Conservation (phyloP, 768 basidiomycete genomes). For the Fibroporia radiculosa region DNA sequence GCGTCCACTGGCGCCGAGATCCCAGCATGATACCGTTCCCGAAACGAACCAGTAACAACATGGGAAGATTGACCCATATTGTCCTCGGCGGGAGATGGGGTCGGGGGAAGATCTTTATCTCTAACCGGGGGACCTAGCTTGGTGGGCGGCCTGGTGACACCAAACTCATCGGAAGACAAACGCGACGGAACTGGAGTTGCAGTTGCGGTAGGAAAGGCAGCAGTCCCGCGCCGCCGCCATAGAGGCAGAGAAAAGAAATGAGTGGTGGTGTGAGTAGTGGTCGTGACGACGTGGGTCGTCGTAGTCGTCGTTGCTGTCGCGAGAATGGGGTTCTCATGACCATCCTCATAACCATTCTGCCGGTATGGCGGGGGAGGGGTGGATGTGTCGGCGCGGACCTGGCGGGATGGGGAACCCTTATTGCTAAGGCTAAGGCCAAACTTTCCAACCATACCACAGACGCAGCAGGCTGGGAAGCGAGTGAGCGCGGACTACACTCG, state of each 20-base stretch:
- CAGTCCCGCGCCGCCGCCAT: slow-evolving; percentile 49
- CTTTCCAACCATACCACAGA: slow-evolving; percentile 30
- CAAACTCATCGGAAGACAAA: slow-evolving; percentile 17
- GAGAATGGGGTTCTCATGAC: slow-evolving; percentile 23
- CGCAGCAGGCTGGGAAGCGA: slow-evolving; percentile 5
- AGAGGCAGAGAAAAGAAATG: slow-evolving; percentile 62
- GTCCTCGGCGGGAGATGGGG: slow-evolving; percentile 17
- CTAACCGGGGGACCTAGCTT: slow-evolving; percentile 6
- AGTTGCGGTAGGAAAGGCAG: slow-evolving; percentile 24
- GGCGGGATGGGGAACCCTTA: slow-evolving; percentile 25
- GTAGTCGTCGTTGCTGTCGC: slow-evolving; percentile 37
- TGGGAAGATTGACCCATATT: not conserved
- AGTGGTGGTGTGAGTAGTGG: slow-evolving; percentile 43
- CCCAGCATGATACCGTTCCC: not conserved
- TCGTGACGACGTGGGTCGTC: slow-evolving; percentile 41
- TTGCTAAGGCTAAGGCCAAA: slow-evolving; percentile 29
- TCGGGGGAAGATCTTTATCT: slow-evolving; percentile 28
- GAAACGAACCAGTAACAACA: not conserved
- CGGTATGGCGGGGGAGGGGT: slow-evolving; percentile 30
- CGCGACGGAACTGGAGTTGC: slow-evolving; percentile 23
- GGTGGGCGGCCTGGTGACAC: slow-evolving; percentile 4
- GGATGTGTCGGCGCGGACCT: slow-evolving; percentile 18
- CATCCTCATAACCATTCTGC: slow-evolving; percentile 8
- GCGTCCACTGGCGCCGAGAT: not conserved
- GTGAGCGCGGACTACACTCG: not conserved